A percentile compares a stretch with the other conserved stretches of the same genome.
Conservation (phyloP, 208 protist genomes). For the Herpetomonas samuelpessoai region DNA sequence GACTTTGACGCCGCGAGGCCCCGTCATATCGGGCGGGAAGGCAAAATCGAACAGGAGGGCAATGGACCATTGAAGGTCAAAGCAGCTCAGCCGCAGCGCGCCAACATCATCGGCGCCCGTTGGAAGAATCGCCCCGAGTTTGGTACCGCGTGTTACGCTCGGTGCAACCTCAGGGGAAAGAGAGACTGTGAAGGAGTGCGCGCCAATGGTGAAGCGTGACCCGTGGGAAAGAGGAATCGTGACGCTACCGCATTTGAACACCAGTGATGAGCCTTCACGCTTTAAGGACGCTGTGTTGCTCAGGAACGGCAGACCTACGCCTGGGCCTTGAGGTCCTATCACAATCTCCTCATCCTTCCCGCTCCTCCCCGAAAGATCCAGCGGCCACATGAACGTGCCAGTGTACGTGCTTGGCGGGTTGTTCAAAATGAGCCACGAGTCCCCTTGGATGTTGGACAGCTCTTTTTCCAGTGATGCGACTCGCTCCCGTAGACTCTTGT, state of each 20-base stretch:
- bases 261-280: constrained; percentile 22
- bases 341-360: constrained; percentile 23
- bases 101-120: constrained; percentile 23
- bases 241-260: constrained; percentile 21
- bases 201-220: constrained; percentile 43
- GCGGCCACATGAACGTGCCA: constrained; percentile 40
- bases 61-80: constrained; percentile 69
- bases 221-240: constrained; percentile 29
- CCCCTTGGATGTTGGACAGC: constrained; percentile 25
- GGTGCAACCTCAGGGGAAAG: constrained; percentile 19
- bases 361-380: constrained; percentile 23
- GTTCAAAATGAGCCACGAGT: constrained; percentile 47
- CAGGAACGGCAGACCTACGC: constrained; percentile 47
- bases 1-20: constrained; percentile 9
- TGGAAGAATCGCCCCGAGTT: constrained; percentile 2
- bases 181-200: constrained; percentile 40
- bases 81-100: constrained; percentile 41
- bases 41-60: constrained; percentile 61
- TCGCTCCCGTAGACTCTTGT: constrained; percentile 20
- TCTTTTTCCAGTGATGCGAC: constrained; percentile 30
- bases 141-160: constrained; percentile 1
- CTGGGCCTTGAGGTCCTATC: constrained; percentile 30
- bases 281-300: constrained; percentile 22
- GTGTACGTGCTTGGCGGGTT: constrained; percentile 43
- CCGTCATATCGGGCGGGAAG: constrained; percentile 24